Conservation (phyloP, 1,139 yeast species). For the Waltiozyma sp. region DNA sequence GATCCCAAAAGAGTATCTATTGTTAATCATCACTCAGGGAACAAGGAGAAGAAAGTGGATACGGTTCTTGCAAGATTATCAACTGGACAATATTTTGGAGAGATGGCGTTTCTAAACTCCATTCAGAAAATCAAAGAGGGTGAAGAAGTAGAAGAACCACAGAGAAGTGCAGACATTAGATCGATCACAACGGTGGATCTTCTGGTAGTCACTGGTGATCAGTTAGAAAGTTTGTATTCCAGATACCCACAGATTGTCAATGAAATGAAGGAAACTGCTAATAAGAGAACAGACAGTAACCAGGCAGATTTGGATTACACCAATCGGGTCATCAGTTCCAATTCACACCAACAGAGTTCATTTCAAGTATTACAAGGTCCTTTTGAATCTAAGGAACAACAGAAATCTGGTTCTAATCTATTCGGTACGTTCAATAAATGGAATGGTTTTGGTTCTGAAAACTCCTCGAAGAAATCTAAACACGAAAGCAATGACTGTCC, state of each 20-base stretch:
- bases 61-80: slow-evolving; percentile 45
- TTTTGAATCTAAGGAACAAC: too few relatives aligned
- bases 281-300: slow-evolving; percentile 28
- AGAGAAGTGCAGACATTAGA: slow-evolving; percentile 52
- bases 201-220: slow-evolving; percentile 44
- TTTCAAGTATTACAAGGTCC: too few relatives aligned
- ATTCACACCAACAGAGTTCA: too few relatives aligned
- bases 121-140: slow-evolving; percentile 25
- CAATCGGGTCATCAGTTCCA: neutral
- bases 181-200: slow-evolving; percentile 50
- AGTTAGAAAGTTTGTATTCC: slow-evolving; percentile 39
- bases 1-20: slow-evolving; percentile 26
- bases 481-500: neutral
- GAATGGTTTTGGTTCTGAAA: slow-evolving; percentile 14
- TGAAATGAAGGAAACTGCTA: slow-evolving; percentile 52
- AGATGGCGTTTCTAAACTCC: slow-evolving; percentile 54
- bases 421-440: slow-evolving; percentile 12
- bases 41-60: slow-evolving; percentile 20
- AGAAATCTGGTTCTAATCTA: neutral
- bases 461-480: neutral
- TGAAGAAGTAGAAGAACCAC: slow-evolving; percentile 10
- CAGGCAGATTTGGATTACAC: slow-evolving; percentile 4
- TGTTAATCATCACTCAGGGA: slow-evolving; percentile 6
- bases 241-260: slow-evolving; percentile 48
- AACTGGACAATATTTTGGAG: slow-evolving; percentile 64